These are phyloP conservation scores for Mycena leptocephala DNA, from an alignment of 768 basidiomycete species.

Conservation along the genomic window DNA sequence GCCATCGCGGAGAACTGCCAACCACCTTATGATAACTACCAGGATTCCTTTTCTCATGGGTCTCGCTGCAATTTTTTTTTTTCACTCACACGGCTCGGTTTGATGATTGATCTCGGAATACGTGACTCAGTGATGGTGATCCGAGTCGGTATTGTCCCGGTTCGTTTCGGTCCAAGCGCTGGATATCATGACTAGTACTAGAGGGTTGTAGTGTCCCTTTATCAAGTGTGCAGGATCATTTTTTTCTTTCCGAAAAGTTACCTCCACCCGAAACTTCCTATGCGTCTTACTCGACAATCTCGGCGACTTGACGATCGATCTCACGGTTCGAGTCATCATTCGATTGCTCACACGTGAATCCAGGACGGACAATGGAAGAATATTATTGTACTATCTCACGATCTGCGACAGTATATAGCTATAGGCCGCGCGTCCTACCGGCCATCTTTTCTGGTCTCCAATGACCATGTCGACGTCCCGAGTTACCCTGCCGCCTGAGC, in stretches of 20 bases:
- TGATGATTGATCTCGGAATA: no score
- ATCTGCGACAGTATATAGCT: constrained; percentile 5
- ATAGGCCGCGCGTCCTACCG: neutral
- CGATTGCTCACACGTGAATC: constrained; percentile 23
- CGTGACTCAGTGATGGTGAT: no score
- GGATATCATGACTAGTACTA: neutral
- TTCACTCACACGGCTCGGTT: no score
- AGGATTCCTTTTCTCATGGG: no score
- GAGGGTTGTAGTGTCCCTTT: no score
- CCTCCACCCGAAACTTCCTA: neutral
- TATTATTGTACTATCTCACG: neutral
- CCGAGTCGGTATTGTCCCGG: neutral
- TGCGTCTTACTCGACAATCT: neutral
- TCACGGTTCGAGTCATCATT: constrained; percentile 21
- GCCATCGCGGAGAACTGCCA: no score
- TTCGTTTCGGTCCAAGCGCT: neutral
- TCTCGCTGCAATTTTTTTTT: no score
- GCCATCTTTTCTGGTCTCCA: neutral
- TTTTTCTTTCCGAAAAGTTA: neutral
- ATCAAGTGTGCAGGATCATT: no score
- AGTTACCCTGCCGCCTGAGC: constrained; percentile 43
- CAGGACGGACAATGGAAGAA: constrained; percentile 19
- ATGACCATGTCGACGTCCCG: constrained; percentile 13
- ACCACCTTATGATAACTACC: no score
- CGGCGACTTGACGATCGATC: neutral